Evolutionary conservation across 2,329 filamentous ascomycete genomes (phyloP).

Genomic region (Pestalotiopsis sp.): DNA sequence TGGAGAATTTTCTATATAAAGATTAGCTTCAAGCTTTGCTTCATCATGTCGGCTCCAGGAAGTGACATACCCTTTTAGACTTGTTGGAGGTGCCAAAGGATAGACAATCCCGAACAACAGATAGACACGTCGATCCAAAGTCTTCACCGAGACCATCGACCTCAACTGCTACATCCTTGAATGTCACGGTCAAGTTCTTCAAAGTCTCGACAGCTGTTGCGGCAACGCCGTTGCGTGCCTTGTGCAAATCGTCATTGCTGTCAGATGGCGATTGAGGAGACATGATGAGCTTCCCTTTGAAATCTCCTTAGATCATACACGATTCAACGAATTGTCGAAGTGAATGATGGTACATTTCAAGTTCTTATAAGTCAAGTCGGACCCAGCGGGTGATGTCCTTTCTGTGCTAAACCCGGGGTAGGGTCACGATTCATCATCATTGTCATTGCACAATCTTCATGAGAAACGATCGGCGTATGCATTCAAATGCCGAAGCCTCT

Average conservation of each 20-base stretch:
- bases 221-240: background rate
- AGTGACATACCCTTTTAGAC: constrained; percentile 31
- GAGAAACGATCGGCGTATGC: too few species aligned
- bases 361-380: background rate
- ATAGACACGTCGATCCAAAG: constrained; percentile 35
- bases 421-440: background rate
- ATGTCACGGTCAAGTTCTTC: constrained; percentile 38
- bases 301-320: background rate
- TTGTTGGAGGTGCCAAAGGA: constrained; percentile 22
- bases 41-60: background rate
- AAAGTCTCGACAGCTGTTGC: background rate
- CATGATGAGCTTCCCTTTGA: background rate
- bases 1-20: constrained; percentile 39
- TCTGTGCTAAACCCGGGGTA: background rate
- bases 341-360: background rate
- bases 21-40: background rate
- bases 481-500: too few species aligned
- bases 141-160: constrained; percentile 38
- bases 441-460: background rate
- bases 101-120: constrained; percentile 31
- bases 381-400: background rate
- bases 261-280: background rate
- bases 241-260: background rate
- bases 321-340: background rate
- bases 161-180: constrained; percentile 34